Evolutionary conservation across 1,139 yeast species (phyloP).

Genomic region (Candida pseudocylindracea): DNA sequence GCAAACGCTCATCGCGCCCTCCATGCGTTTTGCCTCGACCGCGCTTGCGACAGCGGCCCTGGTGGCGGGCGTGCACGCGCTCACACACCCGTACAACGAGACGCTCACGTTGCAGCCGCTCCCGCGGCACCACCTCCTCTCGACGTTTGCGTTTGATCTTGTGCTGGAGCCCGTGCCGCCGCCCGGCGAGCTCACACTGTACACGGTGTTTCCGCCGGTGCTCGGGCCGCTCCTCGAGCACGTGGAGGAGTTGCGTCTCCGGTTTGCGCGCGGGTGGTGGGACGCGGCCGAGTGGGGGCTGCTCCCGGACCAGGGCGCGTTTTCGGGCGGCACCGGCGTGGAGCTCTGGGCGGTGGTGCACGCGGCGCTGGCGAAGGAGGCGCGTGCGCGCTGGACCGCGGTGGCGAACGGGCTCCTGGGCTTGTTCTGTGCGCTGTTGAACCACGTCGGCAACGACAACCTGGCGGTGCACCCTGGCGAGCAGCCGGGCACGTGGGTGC

Average conservation of each 20-base stretch:
- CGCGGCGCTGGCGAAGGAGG: slow-evolving; percentile 30
- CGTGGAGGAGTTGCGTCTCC: slow-evolving; percentile 55
- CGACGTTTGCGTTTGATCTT: slow-evolving; percentile 47
- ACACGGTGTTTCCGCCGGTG: slow-evolving; percentile 64
- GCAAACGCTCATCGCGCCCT: too few relatives aligned
- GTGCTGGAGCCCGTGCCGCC: slow-evolving; percentile 21
- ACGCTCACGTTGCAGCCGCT: slow-evolving; percentile 39
- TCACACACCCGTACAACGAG: slow-evolving; percentile 22
- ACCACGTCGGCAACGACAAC: slow-evolving; percentile 72
- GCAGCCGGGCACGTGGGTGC: slow-evolving; percentile 8
- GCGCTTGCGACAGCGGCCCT: too few relatives aligned
- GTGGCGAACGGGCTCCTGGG: slow-evolving; percentile 71
- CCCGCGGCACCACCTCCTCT: slow-evolving; percentile 41
- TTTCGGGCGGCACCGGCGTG: slow-evolving; percentile 88
- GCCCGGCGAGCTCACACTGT: slow-evolving; percentile 24
- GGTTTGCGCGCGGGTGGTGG: slow-evolving; percentile 95
- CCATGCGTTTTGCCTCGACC: too few relatives aligned
- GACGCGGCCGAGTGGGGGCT: slow-evolving; percentile 78
- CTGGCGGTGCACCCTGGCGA: slow-evolving; percentile 22
- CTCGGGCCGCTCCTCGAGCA: slow-evolving; percentile 27
- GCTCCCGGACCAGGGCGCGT: slow-evolving; percentile 48
- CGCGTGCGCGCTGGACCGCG: slow-evolving; percentile 44
- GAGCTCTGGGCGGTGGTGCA: slow-evolving; percentile 80
- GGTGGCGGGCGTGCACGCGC: too few relatives aligned
- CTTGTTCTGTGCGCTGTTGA: slow-evolving; percentile 83